Evolutionary conservation across 306 rosid species (phyloP), one percentile per base, ranked within the genome.

Genomic region (Gillenia trifoliata): DNA sequence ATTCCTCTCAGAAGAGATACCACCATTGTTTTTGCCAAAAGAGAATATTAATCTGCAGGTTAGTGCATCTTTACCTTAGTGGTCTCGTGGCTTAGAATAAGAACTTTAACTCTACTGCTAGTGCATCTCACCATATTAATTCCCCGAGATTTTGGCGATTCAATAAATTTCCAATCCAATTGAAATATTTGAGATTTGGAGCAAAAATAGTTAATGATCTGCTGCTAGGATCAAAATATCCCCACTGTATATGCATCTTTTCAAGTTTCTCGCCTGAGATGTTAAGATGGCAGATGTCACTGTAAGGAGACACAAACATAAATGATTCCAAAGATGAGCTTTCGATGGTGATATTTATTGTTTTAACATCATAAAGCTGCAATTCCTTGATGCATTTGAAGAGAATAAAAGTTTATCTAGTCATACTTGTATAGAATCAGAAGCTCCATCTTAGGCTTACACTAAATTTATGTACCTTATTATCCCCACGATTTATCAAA

Each of bases 301-400:
- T 8, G 6, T 25, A 29, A 19, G 0, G 1, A 2, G 8, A 5
- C 9, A 22, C 19, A 41, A 40, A 52, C 15, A 2, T 8, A 26
- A 68, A 45, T 28, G 38, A 45, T 50, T 70, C 74, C 74, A 70
- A 70, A 30, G 64, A 52, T 6, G 49, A 54, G 49, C 49, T 61
- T 34, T 20, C 38, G 34, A 61, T 43, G 60, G 9, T 17, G 25
- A 72, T 40, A 3, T 45, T 36, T 17, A 25, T 25, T 17, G 30
- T 1, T 13, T 6, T 9, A 19, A 61, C 56, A 41, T 61, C 4
- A 60, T 6, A 16, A 40, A 73, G 69, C 56, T 33, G 41, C 55
- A 73, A 43, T 11, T 73, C 45, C 57, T 43, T 73, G 12, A 73
- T 64, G 23, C 55, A 61, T 31, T 60, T 62, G 77, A 70, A 62